phyloP scores from a whole-genome alignment of 1,139 yeast species.

The Pichia kudriavzevii region DNA sequence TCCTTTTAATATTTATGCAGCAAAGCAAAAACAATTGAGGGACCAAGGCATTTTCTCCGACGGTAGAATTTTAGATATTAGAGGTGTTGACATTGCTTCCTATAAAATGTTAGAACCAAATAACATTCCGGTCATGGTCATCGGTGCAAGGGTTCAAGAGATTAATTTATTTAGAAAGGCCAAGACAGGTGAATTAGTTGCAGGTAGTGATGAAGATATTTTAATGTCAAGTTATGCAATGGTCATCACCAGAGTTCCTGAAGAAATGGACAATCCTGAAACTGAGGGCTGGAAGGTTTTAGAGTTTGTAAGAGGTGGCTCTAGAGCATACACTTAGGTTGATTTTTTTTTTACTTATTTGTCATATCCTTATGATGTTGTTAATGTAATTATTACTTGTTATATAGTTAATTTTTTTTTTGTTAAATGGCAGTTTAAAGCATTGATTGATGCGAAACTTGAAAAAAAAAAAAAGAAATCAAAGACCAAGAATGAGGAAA shows the following conservation, averaged over 20 bases:
- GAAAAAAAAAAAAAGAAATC: too few species aligned
- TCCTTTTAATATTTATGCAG: conserved; percentile 90
- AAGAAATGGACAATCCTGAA: conserved; percentile 78
- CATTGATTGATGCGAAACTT: too few species aligned
- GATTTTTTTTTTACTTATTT: background rate
- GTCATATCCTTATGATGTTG: background rate
- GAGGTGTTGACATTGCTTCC: conserved; percentile 90
- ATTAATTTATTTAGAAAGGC: conserved; percentile 81
- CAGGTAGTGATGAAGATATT: conserved; percentile 93
- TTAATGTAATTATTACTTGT: conserved; percentile 5
- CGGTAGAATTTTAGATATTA: conserved; percentile 83
- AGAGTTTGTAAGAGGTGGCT: conserved; percentile 92
- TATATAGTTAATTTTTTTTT: conserved; percentile 7
- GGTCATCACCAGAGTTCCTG: conserved; percentile 91
- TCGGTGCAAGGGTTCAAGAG: conserved; percentile 96
- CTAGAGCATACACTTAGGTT: conserved; percentile 70
- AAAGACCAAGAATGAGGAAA: too few species aligned
- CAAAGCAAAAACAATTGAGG: conserved; percentile 85
- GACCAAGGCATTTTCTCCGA: conserved; percentile 92
- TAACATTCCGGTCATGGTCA: conserved; percentile 87
- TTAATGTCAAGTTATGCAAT: conserved; percentile 90
- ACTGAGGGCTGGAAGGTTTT: conserved; percentile 97
- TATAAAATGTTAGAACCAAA: conserved; percentile 87
- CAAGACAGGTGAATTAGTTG: conserved; percentile 90
- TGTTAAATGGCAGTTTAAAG: too few species aligned